Evolutionary conservation across 306 rosid species (phyloP), one percentile per base, ranked within the genome.

Genomic region (Mucuna pruriens): DNA sequence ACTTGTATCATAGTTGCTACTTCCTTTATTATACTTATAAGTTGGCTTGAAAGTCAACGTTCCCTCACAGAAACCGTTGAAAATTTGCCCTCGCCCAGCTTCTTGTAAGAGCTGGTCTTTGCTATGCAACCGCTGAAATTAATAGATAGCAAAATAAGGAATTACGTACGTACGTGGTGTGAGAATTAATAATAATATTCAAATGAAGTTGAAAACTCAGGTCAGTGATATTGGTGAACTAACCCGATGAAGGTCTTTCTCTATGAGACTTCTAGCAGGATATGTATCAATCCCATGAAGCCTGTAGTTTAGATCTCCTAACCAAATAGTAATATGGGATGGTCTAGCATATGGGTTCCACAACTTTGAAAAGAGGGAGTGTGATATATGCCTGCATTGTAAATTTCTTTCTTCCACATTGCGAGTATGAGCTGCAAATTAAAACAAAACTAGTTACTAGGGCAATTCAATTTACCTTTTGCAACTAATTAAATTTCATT

Each of bases 221-320:
- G 31, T 5, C 13, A 23, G 6, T 12, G 17, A 23, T 69, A 0
- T 40, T 75, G 64, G 9, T 34, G 34, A 73, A 80, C 74, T 79
- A 76, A 90, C 97, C 31, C 9, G 19, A 34, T 88, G 97, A 63
- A 82, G 90, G 25, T 90, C 84, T 70, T 80, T 84, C 0, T 81
- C 20, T 9, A 94, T 89, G 0, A 94, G 74, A 66, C 31, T 73
- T 74, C 94, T 81, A 0, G 90, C 92, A 0, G 92, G 90, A 33
- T 86, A 57, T 9, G 84, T 82, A 10, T 82, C 77, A 9, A 93
- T 87, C 22, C 92, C 94, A 11, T 90, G 85, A 45, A 94, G 78
- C 76, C 93, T 82, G 64, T 94, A 94, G 74, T 94, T 93, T 20
- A 94, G 89, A 87, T 94, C 98, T 71, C 98, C 97, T 39, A 91